These are phyloP conservation scores for Cornus controversa DNA, from an alignment of 148 eudicot species.

Conservation along the genomic window DNA sequence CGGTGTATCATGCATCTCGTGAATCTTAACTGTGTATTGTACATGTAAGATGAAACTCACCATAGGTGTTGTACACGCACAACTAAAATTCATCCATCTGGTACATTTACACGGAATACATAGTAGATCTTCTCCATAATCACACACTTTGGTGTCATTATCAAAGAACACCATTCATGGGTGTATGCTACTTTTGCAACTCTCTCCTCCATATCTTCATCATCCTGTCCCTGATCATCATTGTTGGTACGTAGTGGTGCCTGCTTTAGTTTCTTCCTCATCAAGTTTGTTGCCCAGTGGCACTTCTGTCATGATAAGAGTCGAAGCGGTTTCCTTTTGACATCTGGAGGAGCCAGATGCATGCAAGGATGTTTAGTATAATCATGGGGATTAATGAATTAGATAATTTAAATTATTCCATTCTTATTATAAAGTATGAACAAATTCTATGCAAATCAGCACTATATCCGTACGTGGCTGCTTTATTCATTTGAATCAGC, in stretches of 20 bases:
- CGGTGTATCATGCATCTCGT: too few species aligned
- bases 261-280: not conserved
- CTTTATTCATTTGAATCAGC: not conserved
- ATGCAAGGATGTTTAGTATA: not conserved
- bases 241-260: not conserved
- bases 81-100: too few species aligned
- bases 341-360: conserved; percentile 12
- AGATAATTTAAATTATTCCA: not conserved
- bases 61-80: too few species aligned
- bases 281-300: not conserved
- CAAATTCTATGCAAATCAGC: not conserved
- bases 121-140: too few species aligned
- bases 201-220: not conserved
- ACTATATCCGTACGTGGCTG: not conserved
- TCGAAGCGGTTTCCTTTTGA: not conserved
- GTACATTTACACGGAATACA: too few species aligned
- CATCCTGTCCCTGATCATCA: not conserved
- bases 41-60: too few species aligned
- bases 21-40: too few species aligned
- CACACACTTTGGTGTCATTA: too few species aligned
- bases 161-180: too few species aligned
- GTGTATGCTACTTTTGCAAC: too few species aligned
- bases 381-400: not conserved
- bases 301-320: not conserved
- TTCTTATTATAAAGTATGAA: not conserved